phyloP scores from a whole-genome alignment of 768 basidiomycete genomes.

The Fibroporia radiculosa region DNA sequence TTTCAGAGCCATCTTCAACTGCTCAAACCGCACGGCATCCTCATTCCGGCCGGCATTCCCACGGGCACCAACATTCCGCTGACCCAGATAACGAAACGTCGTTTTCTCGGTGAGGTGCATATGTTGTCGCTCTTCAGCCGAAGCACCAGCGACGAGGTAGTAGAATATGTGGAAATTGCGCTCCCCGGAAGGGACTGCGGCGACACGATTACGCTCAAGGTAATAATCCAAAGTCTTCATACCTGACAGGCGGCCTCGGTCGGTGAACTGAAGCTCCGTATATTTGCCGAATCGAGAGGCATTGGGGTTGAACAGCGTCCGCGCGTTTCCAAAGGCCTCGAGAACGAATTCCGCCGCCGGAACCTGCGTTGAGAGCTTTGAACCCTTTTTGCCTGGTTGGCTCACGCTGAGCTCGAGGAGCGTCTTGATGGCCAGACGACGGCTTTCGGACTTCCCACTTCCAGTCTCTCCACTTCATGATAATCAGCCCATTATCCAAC shows the following conservation, averaged over 20 bases:
- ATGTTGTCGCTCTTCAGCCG: slow-evolving; percentile 81
- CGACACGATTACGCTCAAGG: slow-evolving; percentile 86
- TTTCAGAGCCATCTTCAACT: slow-evolving; percentile 92
- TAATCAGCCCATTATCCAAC: background rate
- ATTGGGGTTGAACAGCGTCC: slow-evolving; percentile 87
- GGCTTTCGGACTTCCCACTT: slow-evolving; percentile 89
- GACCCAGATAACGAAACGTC: slow-evolving; percentile 82
- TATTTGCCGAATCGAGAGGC: slow-evolving; percentile 98
- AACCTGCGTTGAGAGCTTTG: slow-evolving; percentile 79
- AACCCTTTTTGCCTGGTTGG: slow-evolving; percentile 88
- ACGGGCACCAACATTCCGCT: slow-evolving; percentile 41
- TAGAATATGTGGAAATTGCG: slow-evolving; percentile 98
- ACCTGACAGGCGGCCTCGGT: slow-evolving; percentile 81
- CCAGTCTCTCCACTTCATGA: slow-evolving; percentile 76
- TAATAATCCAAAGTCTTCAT: slow-evolving; percentile 97
- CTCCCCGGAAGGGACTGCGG: slow-evolving; percentile 82
- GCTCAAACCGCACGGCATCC: slow-evolving; percentile 84
- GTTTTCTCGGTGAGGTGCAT: slow-evolving; percentile 77
- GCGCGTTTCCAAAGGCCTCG: slow-evolving; percentile 89
- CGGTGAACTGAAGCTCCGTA: slow-evolving; percentile 94
- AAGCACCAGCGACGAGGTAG: slow-evolving; percentile 89
- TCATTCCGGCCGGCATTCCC: slow-evolving; percentile 52
- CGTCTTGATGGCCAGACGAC: slow-evolving; percentile 85
- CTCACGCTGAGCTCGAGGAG: slow-evolving; percentile 86
- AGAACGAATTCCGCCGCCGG: slow-evolving; percentile 94